Evolutionary conservation across 768 basidiomycete species (phyloP).

Genomic region (Hypholoma fasciculare): DNA sequence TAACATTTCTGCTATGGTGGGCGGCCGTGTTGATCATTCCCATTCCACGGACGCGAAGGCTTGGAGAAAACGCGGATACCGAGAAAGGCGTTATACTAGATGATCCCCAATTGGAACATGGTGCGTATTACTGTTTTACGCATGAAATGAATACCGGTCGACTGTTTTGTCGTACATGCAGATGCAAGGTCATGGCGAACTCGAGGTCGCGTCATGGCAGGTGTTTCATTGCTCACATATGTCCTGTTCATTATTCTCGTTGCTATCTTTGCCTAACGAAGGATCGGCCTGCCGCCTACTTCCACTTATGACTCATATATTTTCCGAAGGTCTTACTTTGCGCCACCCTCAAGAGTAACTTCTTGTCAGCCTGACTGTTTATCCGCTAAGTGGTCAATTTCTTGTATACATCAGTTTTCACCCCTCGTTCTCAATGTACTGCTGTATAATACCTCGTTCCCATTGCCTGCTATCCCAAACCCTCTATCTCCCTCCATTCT

Average conservation of each 20-base stretch:
- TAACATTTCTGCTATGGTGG: slow-evolving; percentile 69
- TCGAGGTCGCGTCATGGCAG: slow-evolving; percentile 74
- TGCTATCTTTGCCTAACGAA: slow-evolving; percentile 55
- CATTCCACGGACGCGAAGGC: slow-evolving; percentile 62
- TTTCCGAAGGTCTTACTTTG: too few species aligned
- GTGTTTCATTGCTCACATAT: slow-evolving; percentile 70
- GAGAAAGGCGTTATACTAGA: slow-evolving; percentile 77
- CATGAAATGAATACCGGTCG: not conserved
- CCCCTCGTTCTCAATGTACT: slow-evolving; percentile 8
- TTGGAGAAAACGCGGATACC: slow-evolving; percentile 46
- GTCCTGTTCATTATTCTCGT: slow-evolving; percentile 77
- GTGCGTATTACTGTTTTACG: slow-evolving; percentile 38
- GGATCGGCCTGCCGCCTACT: not conserved
- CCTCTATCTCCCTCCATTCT: not conserved
- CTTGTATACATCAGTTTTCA: not conserved
- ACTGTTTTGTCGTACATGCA: slow-evolving; percentile 21
- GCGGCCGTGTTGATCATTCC: slow-evolving; percentile 43
- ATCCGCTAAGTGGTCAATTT: not conserved
- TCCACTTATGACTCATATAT: slow-evolving; percentile 3
- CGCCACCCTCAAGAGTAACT: too few species aligned
- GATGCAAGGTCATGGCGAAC: slow-evolving; percentile 75
- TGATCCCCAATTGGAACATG: slow-evolving; percentile 78
- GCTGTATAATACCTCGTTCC: slow-evolving; percentile 1
- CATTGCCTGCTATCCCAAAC: not conserved
- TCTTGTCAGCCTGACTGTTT: not conserved